Evolutionary conservation across 495 filamentous ascomycete species (phyloP), one percentile per base, ranked within the genome.

Genomic region (Penicillium manginii): DNA sequence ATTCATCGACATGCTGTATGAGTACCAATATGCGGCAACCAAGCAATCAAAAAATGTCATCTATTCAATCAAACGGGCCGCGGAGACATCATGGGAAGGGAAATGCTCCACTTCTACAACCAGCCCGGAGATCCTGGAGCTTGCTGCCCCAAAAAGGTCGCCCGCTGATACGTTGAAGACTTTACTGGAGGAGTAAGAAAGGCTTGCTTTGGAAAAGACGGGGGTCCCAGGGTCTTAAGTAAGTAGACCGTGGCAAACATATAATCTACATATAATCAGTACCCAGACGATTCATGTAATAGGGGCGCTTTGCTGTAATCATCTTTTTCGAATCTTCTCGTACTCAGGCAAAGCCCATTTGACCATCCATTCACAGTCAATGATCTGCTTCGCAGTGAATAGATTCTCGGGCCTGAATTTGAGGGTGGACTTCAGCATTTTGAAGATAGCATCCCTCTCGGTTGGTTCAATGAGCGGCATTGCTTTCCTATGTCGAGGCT

Each of bases 301-400:
- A n/a, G n/a, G n/a, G n/a, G n/a, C n/a, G n/a, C n/a, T n/a, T n/a
- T n/a, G n/a, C n/a, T n/a, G n/a, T n/a, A n/a, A n/a, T n/a, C n/a
- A n/a, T n/a, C n/a, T n/a, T n/a, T n/a, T n/a, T n/a, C n/a, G n/a
- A n/a, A n/a, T n/a, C n/a, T 64, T 64, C 18, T 50, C 51, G 18
- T 59, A 62, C 40, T 64, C 62, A 39, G 67, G 67, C 26, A 66
- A 42, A 54, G 62, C 67, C 67, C 66, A 70, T 42, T 57, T 62
- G 1, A 58, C 59, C 67, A 68, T 83, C 82, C 63, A 73, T 64
- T 63, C 81, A n/a, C 39, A 72, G 14, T 66, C 58, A 12, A 77
- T 57, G 23, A 77, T 55, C 33, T 73, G 56, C 50, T 63, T 51
- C 2, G 68, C 56, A 60, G 66, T 62, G 17, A 63, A 54, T 17